These are phyloP conservation scores for Neostapfia colusana DNA, from an alignment of 176 grass and related monocot species.

Conservation along the genomic window DNA sequence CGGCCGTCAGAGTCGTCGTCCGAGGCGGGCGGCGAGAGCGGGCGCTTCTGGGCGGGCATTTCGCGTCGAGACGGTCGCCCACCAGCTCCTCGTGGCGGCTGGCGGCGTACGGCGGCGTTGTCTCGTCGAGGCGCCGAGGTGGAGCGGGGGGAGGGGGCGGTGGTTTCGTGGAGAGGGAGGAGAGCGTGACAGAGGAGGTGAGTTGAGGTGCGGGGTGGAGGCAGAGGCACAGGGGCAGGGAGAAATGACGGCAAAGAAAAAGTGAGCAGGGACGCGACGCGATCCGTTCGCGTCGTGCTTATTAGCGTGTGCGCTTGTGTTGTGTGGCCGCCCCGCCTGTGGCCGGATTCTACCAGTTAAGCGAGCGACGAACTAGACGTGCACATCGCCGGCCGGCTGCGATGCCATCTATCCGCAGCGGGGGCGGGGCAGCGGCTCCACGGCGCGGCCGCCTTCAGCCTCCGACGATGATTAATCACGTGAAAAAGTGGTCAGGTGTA, in stretches of 20 bases:
- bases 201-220: conserved; percentile 20
- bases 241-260: conserved; percentile 9
- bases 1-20: conserved; percentile 21
- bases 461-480: conserved; percentile 10
- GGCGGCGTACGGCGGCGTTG: conserved; percentile 20
- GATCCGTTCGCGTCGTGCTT: conserved; percentile 23
- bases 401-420: conserved; percentile 1
- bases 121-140: conserved; percentile 3
- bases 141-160: background rate
- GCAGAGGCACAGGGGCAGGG: conserved; percentile 6
- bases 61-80: background rate
- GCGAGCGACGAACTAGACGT: conserved; percentile 21
- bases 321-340: background rate
- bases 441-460: background rate
- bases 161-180: conserved; percentile 44
- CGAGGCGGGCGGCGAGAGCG: conserved; percentile 32
- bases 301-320: conserved; percentile 14
- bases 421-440: too few relatives aligned
- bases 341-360: conserved; percentile 13
- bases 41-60: conserved; percentile 51
- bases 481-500: background rate
- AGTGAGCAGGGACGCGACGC: conserved; percentile 15
- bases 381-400: conserved; percentile 23
- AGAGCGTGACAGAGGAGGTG: conserved; percentile 30
- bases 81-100: background rate